Base-by-base conservation (phyloP, 441 rosid species). In the Oxalis stricta region DNA sequence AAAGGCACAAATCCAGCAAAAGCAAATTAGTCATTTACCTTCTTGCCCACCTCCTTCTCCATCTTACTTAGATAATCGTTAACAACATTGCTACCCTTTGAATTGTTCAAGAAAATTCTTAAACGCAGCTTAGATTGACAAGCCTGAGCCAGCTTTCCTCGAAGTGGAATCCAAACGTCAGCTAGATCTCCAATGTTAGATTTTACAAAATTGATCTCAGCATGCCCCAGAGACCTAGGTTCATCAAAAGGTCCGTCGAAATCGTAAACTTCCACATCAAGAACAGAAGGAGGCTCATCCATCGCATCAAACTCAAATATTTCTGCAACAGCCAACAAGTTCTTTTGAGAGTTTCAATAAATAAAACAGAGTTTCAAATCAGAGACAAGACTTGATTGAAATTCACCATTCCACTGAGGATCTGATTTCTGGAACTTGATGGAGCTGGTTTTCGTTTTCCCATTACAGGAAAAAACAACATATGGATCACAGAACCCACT, bases 1-100 rank as follows among this genome's bases (percentile, higher is more conserved):
- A 22, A 58, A 39, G 18, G 20, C 18, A 12, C 38, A 50, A 37
- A 20, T 42, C 51, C 44, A 46, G 21, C 11, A 14, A 41, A 57
- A 38, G 29, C 51, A 24, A 44, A 48, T 50, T 17, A 46, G 40
- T 21, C 18, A 24, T 17, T 51, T 75, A 82, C 94, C 94, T 89
- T 89, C 71, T 78, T 85, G 37, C 98, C 98, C 15, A 89, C 98
- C 52, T 89, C 98, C 64, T 89, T 89, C 73, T 82, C 98, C 98
- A 89, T 89, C 75, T 78, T 89, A 67, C 53, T 76, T 49, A 89
- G 61, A 63, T 85, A 89, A 24, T 85, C 94, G 58, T 68, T 80
- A 26, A 72, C 92, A 58, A 76, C 79, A 72, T 76, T 73, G 59
- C 76, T 77, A 44, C 96, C 93, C 76, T 64, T 76, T 16, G 96